Evolutionary conservation across 2,329 filamentous ascomycete species (phyloP).

Genomic region (Exophiala phaeomuriformis): DNA sequence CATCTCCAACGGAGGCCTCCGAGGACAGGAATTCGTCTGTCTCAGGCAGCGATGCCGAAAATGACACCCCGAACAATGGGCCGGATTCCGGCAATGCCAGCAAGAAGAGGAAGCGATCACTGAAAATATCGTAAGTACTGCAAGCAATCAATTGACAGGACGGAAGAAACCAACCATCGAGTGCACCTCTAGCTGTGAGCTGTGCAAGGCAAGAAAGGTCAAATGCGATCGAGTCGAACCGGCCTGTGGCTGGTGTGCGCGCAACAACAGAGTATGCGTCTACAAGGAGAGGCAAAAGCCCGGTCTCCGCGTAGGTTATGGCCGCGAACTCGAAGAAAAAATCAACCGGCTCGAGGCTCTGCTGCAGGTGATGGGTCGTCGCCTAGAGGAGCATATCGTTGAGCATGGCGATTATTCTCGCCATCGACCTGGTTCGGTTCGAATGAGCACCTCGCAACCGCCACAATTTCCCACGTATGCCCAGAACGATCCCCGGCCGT

Average conservation of each 20-base stretch:
- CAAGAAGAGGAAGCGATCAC: conserved; percentile 51
- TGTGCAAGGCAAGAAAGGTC: conserved; percentile 39
- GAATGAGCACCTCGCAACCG: conserved; percentile 7
- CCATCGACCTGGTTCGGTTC: conserved; percentile 11
- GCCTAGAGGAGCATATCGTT: conserved; percentile 25
- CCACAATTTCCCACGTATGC: conserved; percentile 8
- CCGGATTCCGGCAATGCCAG: conserved; percentile 10
- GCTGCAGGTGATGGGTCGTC: conserved; percentile 22
- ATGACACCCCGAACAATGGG: conserved; percentile 13
- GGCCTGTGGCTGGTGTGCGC: conserved; percentile 62
- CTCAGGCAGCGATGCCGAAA: conserved; percentile 20
- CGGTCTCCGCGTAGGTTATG: conserved; percentile 56
- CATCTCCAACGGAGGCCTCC: conserved; percentile 17
- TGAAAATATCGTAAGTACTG: conserved; percentile 26
- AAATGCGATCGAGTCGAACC: conserved; percentile 46
- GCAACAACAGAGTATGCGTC: conserved; percentile 59
- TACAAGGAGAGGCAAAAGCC: conserved; percentile 67
- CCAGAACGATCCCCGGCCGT: conserved; percentile 19
- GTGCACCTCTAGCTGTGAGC: conserved; percentile 32
- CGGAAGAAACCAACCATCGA: neutral
- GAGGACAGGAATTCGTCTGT: conserved; percentile 19
- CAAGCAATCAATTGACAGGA: neutral
- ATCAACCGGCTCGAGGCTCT: conserved; percentile 47
- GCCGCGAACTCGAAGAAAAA: conserved; percentile 53
- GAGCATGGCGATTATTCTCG: conserved; percentile 19